phyloP scores from a whole-genome alignment of 2,329 filamentous ascomycete species.

The Lasiodiplodia sp. region DNA sequence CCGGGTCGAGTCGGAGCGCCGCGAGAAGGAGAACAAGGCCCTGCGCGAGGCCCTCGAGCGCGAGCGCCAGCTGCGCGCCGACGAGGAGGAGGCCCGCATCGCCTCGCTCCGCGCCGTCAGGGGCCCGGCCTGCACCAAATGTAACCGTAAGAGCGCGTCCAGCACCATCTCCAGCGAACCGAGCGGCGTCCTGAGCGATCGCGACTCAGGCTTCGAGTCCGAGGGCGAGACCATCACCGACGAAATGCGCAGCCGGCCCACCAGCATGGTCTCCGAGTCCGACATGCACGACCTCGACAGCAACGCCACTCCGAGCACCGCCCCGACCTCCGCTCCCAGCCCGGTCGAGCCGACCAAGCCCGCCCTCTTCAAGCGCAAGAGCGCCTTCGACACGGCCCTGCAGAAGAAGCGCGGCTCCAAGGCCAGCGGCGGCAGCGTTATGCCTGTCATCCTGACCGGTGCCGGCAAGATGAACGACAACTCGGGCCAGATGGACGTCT shows the following conservation, averaged over 20 bases:
- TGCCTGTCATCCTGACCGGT: slow-evolving; percentile 16
- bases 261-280: slow-evolving; percentile 43
- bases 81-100: slow-evolving; percentile 39
- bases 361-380: slow-evolving; percentile 22
- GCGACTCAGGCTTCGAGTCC: slow-evolving; percentile 67
- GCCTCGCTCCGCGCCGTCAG: slow-evolving; percentile 35
- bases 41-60: slow-evolving; percentile 45
- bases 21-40: slow-evolving; percentile 60
- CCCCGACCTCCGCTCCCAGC: slow-evolving; percentile 29
- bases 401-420: slow-evolving; percentile 38
- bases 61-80: slow-evolving; percentile 44
- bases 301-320: slow-evolving; percentile 36
- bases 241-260: slow-evolving; percentile 41
- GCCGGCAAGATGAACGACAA: slow-evolving; percentile 50
- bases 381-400: slow-evolving; percentile 32
- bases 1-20: slow-evolving; percentile 59
- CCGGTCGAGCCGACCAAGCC: slow-evolving; percentile 13
- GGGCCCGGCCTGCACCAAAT: slow-evolving; percentile 40
- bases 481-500: slow-evolving; percentile 54
- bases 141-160: slow-evolving; percentile 30
- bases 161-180: slow-evolving; percentile 43
- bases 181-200: slow-evolving; percentile 25
- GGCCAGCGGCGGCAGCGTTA: not conserved
- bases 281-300: slow-evolving; percentile 44
- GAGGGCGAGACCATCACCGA: slow-evolving; percentile 59